A percentile compares a stretch with the other conserved stretches of the same genome.
Evolutionary conservation across 192 early-diverging fungal species (phyloP).

Genomic region (Coemansia sp.): DNA sequence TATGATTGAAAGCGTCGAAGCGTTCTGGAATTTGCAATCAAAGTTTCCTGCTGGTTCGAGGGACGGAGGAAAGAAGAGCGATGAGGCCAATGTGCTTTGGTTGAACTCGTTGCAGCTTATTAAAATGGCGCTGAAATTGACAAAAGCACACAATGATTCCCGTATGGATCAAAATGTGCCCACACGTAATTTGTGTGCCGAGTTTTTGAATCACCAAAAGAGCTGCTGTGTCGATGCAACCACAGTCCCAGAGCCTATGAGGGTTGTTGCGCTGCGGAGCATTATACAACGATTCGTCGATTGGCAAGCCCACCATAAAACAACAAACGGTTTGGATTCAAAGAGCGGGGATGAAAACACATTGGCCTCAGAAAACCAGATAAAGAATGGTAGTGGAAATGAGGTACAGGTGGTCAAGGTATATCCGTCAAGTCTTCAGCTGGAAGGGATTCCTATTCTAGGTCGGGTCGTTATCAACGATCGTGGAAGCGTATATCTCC

Average conservation of each 20-base stretch:
- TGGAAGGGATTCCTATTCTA: constrained; percentile 26
- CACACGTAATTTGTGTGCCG: constrained; percentile 6
- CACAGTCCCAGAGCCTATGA: neutral
- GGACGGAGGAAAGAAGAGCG: neutral
- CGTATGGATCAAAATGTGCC: neutral
- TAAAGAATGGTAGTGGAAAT: neutral
- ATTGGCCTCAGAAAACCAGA: neutral
- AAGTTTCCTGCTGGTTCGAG: constrained; percentile 33
- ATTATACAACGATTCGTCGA: constrained; percentile 19
- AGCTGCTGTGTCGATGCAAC: constrained; percentile 10
- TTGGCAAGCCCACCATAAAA: neutral
- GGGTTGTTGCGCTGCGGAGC: constrained; percentile 26
- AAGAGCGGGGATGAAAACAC: neutral
- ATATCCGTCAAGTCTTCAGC: constrained; percentile 17
- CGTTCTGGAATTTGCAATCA: constrained; percentile 29
- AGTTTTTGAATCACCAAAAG: constrained; percentile 18
- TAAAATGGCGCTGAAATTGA: constrained; percentile 19
- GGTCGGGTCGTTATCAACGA: constrained; percentile 24
- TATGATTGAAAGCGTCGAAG: constrained; percentile 35
- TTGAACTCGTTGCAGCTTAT: constrained; percentile 1
- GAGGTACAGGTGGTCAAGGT: constrained; percentile 14
- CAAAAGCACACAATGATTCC: neutral
- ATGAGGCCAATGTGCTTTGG: neutral
- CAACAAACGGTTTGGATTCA: neutral
- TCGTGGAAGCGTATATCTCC: constrained; percentile 38